Evolutionary conservation across 169 alveolate genomes (phyloP), one percentile per base, ranked within the genome.

Genomic region (Plasmodium cynomolgi): DNA sequence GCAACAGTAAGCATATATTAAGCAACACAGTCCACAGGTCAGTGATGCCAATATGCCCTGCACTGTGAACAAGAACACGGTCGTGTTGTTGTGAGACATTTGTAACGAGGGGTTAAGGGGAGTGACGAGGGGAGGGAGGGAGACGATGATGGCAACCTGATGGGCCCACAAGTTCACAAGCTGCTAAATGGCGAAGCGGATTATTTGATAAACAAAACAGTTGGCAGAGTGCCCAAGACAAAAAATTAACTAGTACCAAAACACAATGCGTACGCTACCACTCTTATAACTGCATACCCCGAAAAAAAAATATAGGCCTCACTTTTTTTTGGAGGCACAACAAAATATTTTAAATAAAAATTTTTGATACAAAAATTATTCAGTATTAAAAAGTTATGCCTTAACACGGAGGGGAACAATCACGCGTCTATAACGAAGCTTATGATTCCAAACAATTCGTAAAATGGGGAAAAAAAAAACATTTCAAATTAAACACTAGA

Each of bases 21-120:
- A 62, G 75, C 90, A 88, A 54, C 94, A 88, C n/a, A 88, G 83
- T n/a, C 94, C 83, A 39, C 94, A 88, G 5, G 94, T 88, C 34
- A 88, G n/a, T 37, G 85, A 80, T 4, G 94, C 94, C 74, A 88
- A 58, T 39, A 88, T 41, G 31, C 94, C 94, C 39, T 88, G 94
- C 15, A 80, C 90, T 17, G 94, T 88, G 47, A 88, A 88, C 73
- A 88, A 62, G 44, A 88, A 80, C 23, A 88, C 54, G 17, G 91
- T 79, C 33, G 94, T 37, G 20, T 58, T 20, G 56, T 80, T 88
- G 73, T 88, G 50, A 33, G 90, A n/a, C 94, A 88, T 88, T 88
- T 88, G 33, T 54, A 37, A 20, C 15, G 20, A 73, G n/a, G 8
- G 6, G 4, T 0, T 29, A 74, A 73, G 54, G 62, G 58, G 41